Evolutionary conservation across 2,329 filamentous ascomycete species (phyloP), one percentile per base, ranked within the genome.

Genomic region (Tolypocladium endophyticum): DNA sequence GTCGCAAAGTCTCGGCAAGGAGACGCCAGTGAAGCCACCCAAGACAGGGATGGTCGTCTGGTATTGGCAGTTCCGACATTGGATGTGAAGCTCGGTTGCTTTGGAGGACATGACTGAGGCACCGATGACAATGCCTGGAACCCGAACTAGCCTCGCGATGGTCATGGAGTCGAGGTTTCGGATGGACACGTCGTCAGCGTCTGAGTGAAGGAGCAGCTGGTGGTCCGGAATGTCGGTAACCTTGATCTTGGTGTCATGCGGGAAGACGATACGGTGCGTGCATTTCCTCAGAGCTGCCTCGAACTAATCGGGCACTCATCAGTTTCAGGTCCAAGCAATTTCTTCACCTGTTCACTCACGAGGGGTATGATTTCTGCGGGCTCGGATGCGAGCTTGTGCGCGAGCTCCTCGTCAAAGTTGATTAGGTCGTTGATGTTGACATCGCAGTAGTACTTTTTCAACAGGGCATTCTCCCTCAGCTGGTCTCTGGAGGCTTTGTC

Each of bases 41-140:
- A 87, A 80, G 20, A 99, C 84, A 1, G 84, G 81, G 20, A 97
- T 76, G 30, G 83, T 81, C 64, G 90, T 81, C 38, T 83, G 81
- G 65, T 92, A 83, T 61, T 87, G 83, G 75, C 94, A 99, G 69
- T 87, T 92, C 64, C 92, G 86, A 77, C 94, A 99, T 74, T 95
- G 87, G 57, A 99, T 88, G 62, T 89, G 84, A 30, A 99, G 81
- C 33, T 87, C 81, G 8, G 92, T 97, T 6, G 94, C 91, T 78
- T 99, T 97, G 16, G 93, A 97, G 2, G 92, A 96, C 73, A 97
- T 88, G 23, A 96, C 96, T 1, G 93, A 97, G 55, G 94, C 94
- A 55, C 94, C 93, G 65, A 99, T 99, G 61, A 99, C 91, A 64
- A 99, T 99, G 57, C 94, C 95, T 0, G 94, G 94, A 60, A 99